These are phyloP conservation scores for Iris pallida DNA, from an alignment of 116 monocot genomes.

Conservation along the genomic window DNA sequence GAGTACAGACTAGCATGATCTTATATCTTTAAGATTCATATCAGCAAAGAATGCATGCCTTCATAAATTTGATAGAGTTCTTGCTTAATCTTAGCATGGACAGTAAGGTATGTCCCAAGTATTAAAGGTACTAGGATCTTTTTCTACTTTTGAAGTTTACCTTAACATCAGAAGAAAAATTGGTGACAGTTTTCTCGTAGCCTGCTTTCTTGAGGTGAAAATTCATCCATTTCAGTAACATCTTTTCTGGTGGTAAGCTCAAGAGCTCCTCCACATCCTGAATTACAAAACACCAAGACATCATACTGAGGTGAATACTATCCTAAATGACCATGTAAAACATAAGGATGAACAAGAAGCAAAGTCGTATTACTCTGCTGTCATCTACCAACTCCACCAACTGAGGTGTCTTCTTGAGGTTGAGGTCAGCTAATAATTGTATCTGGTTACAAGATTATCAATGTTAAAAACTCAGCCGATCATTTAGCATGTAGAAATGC, in stretches of 20 bases:
- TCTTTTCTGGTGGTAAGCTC: slow-evolving; percentile 27
- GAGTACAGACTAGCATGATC: no score
- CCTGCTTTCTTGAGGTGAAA: slow-evolving; percentile 88
- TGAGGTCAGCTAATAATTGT: slow-evolving; percentile 90
- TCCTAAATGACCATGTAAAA: not conserved
- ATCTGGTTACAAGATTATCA: slow-evolving; percentile 41
- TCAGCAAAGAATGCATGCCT: no score
- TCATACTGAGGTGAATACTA: not conserved
- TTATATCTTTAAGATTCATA: no score
- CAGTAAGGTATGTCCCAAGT: no score
- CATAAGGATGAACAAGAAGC: not conserved
- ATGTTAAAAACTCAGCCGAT: not conserved
- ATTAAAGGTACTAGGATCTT: not conserved
- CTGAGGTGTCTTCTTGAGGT: slow-evolving; percentile 84
- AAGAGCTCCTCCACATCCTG: slow-evolving; percentile 85
- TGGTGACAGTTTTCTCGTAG: slow-evolving; percentile 75
- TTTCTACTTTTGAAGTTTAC: slow-evolving; percentile 23
- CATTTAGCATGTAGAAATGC: not conserved
- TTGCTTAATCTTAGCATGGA: no score
- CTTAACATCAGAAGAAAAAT: slow-evolving; percentile 95
- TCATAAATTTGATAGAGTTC: no score
- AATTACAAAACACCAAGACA: not conserved
- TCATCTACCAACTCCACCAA: slow-evolving; percentile 83
- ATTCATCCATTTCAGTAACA: slow-evolving; percentile 85
- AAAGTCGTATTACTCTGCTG: slow-evolving; percentile 32